A percentile compares a stretch with the other conserved stretches of the same genome.
Conservation (phyloP, 129 eudicot species). For the Sambucus nigra region DNA sequence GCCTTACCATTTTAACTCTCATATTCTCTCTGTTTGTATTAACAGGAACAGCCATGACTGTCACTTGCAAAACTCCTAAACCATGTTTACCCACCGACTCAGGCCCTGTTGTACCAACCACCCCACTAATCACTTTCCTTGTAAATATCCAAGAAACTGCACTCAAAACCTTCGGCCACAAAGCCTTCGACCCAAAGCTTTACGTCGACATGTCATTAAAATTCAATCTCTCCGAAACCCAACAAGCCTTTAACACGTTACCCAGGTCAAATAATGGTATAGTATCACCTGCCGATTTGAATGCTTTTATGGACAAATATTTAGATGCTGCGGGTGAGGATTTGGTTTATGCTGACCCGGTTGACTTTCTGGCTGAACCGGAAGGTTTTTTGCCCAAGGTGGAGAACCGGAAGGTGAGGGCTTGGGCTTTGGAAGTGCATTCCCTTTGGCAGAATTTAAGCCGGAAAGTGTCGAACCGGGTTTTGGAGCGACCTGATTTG, state of each 20-base stretch:
- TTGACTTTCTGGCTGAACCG: constrained; percentile 66
- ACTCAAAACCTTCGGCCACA: constrained; percentile 43
- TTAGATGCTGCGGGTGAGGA: constrained; percentile 46
- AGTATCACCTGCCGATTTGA: constrained; percentile 31
- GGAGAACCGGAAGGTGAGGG: constrained; percentile 49
- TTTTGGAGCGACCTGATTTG: constrained; percentile 44
- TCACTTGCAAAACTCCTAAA: not conserved
- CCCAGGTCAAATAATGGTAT: constrained; percentile 37
- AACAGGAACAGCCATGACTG: constrained; percentile 21
- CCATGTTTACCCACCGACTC: constrained; percentile 24
- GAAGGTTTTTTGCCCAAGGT: constrained; percentile 55
- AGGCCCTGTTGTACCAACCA: constrained; percentile 60
- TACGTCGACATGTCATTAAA: constrained; percentile 70
- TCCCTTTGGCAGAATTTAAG: constrained; percentile 81
- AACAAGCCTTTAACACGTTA: constrained; percentile 41
- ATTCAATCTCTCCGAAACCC: constrained; percentile 35
- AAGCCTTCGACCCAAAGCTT: constrained; percentile 60
- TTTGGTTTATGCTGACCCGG: constrained; percentile 56
- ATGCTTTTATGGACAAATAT: constrained; percentile 33
- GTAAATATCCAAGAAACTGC: constrained; percentile 58
- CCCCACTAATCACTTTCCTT: constrained; percentile 63
- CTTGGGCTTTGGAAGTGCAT: constrained; percentile 81
- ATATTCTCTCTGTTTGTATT: not conserved
- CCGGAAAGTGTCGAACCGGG: constrained; percentile 56
- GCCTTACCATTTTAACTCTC: not conserved